Evolutionary conservation across 2,329 filamentous ascomycete genomes (phyloP).

Genomic region (Metarhizium humberi): DNA sequence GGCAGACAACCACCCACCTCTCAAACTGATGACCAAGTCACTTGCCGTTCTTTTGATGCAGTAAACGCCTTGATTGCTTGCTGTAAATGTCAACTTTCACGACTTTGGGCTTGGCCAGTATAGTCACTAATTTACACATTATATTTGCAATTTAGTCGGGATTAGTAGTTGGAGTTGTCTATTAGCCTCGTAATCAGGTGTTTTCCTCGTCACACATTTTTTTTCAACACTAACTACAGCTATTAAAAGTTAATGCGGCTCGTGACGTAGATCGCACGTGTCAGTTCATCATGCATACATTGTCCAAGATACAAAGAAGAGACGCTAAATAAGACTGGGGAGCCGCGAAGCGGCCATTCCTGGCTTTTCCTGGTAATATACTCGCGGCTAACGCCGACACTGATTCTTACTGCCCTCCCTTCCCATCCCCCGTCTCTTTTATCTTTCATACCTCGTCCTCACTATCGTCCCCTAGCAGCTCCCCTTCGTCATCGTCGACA

Average conservation of each 20-base stretch:
- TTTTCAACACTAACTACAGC: too few relatives aligned
- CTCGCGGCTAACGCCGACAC: background rate
- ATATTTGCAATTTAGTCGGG: too few relatives aligned
- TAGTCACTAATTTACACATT: too few relatives aligned
- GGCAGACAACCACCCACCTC: too few relatives aligned
- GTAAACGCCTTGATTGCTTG: too few relatives aligned
- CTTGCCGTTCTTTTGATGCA: too few relatives aligned
- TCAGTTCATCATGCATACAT: conserved; percentile 1
- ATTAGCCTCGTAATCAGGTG: background rate
- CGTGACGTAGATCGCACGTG: background rate
- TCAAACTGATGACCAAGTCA: too few relatives aligned
- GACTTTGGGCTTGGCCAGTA: too few relatives aligned
- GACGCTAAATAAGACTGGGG: background rate
- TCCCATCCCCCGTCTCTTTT: background rate
- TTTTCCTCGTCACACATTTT: too few relatives aligned
- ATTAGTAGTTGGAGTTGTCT: background rate
- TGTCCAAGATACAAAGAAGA: conserved; percentile 1
- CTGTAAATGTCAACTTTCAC: too few relatives aligned
- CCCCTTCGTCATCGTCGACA: conserved; percentile 89
- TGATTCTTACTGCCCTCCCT: background rate
- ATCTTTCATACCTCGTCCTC: conserved; percentile 64
- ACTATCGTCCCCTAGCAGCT: conserved; percentile 85
- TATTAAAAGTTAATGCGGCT: too few relatives aligned
- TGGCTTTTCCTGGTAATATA: background rate
- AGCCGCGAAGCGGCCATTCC: background rate